phyloP scores from a whole-genome alignment of 2,329 filamentous ascomycete genomes.

The Cryphonectria japonica region DNA sequence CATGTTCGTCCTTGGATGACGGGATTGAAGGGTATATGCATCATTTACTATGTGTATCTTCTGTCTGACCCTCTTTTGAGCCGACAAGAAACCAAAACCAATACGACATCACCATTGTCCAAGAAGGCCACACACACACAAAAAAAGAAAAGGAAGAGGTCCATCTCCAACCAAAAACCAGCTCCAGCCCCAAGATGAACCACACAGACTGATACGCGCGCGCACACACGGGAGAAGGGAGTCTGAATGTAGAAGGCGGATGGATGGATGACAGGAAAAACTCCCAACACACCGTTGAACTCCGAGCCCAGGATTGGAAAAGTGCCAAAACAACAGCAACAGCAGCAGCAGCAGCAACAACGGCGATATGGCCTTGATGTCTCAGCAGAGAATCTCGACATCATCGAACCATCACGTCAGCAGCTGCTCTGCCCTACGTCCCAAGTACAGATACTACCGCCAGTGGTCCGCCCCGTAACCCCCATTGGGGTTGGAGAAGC shows the following conservation, averaged over 20 bases:
- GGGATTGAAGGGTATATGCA: conserved; percentile 13
- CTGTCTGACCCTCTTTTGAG: neutral
- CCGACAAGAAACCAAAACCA: neutral
- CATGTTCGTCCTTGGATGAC: neutral
- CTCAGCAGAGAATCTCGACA: neutral
- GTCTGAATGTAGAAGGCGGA: neutral
- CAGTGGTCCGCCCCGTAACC: neutral
- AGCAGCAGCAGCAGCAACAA: no score
- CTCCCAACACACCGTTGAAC: conserved; percentile 11
- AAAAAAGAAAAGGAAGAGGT: neutral
- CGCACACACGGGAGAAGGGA: neutral
- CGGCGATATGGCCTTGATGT: neutral
- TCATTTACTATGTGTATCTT: conserved; percentile 10
- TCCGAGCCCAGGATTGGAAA: conserved; percentile 9
- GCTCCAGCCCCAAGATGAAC: neutral
- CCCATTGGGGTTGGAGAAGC: conserved; percentile 13
- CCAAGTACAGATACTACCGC: neutral
- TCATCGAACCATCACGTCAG: neutral
- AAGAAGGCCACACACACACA: neutral
- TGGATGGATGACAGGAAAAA: conserved; percentile 4
- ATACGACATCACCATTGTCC: neutral
- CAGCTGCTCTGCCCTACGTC: neutral
- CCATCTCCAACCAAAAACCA: conserved; percentile 4
- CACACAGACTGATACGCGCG: neutral
- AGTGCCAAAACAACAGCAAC: neutral